phyloP scores from a whole-genome alignment of 139 green algal genomes.

The Chlorella sp. region DNA sequence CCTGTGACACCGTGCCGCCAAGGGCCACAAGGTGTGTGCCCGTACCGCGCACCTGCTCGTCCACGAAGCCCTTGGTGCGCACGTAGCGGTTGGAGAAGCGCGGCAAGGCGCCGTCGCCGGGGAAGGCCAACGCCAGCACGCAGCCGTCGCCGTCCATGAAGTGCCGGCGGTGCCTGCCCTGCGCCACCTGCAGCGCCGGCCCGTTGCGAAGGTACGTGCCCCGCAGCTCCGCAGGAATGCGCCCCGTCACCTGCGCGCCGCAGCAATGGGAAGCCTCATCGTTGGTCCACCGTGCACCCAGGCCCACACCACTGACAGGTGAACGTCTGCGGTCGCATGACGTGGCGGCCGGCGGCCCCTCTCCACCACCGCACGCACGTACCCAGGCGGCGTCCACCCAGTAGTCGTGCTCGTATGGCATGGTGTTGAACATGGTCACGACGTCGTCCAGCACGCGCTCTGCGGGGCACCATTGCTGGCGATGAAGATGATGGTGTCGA shows the following conservation, averaged over 20 bases:
- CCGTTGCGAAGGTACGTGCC: slow-evolving; percentile 54
- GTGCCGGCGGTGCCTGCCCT: slow-evolving; percentile 31
- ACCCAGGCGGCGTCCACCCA: slow-evolving; percentile 36
- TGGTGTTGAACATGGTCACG: slow-evolving; percentile 10
- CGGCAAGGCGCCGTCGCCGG: neutral
- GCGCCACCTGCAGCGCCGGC: slow-evolving; percentile 30
- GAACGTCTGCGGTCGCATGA: no score
- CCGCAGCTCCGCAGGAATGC: slow-evolving; percentile 37
- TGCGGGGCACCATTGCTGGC: no score
- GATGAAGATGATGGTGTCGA: no score
- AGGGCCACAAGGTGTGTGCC: neutral
- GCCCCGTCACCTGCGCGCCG: slow-evolving; percentile 39
- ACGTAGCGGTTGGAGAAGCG: slow-evolving; percentile 49
- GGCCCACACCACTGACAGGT: no score
- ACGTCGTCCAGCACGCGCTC: slow-evolving; percentile 8
- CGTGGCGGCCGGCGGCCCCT: no score
- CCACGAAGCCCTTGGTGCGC: slow-evolving; percentile 45
- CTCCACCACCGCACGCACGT: neutral
- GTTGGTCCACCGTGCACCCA: slow-evolving; percentile 14
- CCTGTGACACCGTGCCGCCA: no score
- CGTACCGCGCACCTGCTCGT: slow-evolving; percentile 40
- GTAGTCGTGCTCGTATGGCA: slow-evolving; percentile 47
- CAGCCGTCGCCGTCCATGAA: slow-evolving; percentile 51
- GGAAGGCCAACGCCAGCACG: slow-evolving; percentile 35
- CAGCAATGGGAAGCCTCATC: slow-evolving; percentile 36